Conservation (phyloP, 495 filamentous ascomycete genomes). For the Xylaria grammica region DNA sequence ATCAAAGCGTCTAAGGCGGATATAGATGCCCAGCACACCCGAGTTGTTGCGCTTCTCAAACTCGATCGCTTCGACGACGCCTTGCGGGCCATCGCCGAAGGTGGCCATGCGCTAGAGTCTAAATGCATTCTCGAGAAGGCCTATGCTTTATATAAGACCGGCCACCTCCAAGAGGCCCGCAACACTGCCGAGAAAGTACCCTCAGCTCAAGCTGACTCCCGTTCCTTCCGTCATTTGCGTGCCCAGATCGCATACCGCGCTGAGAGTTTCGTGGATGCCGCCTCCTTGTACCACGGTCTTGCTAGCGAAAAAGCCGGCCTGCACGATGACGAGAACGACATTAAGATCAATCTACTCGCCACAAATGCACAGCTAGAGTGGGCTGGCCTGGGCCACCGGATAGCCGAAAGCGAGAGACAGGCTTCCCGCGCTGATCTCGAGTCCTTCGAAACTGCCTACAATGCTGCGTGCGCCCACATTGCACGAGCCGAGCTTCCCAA, state of each 20-base stretch:
- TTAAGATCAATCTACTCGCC: constrained; percentile 83
- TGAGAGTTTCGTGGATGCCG: constrained; percentile 79
- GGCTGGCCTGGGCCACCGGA: constrained; percentile 59
- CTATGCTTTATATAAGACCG: constrained; percentile 90
- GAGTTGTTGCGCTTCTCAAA: constrained; percentile 85
- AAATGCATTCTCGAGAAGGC: constrained; percentile 77
- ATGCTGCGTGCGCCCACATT: constrained; percentile 86
- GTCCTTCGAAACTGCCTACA: constrained; percentile 92
- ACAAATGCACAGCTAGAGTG: constrained; percentile 86
- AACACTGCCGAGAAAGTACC: constrained; percentile 56
- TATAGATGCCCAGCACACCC: constrained; percentile 72
- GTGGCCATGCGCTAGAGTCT: constrained; percentile 69
- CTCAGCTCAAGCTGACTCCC: constrained; percentile 33
- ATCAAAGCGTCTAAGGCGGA: constrained; percentile 78
- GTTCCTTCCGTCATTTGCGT: constrained; percentile 80
- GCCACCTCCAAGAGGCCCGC: constrained; percentile 73
- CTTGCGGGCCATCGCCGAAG: constrained; percentile 74
- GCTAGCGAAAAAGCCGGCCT: constrained; percentile 49
- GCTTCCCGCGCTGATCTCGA: constrained; percentile 78
- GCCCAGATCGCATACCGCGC: constrained; percentile 87
- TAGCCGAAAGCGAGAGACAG: constrained; percentile 52
- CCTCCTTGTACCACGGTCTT: constrained; percentile 70
- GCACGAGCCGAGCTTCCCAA: constrained; percentile 77
- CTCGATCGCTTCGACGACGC: constrained; percentile 94
- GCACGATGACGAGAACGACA: constrained; percentile 78